Percentiles rank a stretch among this genome's conserved stretches.
Evolutionary conservation across 192 early-diverging fungal species (phyloP).

Genomic region (Podila epicladia): DNA sequence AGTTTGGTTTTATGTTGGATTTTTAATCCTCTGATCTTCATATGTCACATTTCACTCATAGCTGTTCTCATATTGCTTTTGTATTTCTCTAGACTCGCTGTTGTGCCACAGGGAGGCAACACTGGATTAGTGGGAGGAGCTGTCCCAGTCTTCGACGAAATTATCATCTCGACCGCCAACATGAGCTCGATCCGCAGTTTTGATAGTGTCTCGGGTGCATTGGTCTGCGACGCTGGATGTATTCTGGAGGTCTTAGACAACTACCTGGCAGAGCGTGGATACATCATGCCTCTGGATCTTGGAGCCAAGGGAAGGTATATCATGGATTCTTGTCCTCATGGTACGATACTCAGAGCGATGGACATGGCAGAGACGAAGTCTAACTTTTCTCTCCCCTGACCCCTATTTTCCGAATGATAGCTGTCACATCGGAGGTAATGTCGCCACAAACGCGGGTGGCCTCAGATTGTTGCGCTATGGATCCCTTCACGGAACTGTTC

Average conservation of each 20-base stretch:
- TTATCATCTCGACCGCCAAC: constrained; percentile 82
- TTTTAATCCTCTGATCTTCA: neutral
- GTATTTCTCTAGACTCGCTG: constrained; percentile 67
- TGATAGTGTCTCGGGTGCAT: constrained; percentile 82
- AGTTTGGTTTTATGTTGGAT: neutral
- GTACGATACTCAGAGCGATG: neutral
- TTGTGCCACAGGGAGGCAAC: constrained; percentile 99
- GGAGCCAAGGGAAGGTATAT: constrained; percentile 79
- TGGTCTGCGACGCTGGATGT: constrained; percentile 93
- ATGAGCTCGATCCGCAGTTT: constrained; percentile 85
- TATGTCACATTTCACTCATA: neutral
- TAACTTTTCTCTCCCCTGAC: neutral
- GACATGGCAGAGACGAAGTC: neutral
- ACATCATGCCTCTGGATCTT: constrained; percentile 94
- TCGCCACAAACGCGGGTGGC: constrained; percentile 99
- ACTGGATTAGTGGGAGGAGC: constrained; percentile 97
- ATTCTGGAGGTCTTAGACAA: constrained; percentile 92
- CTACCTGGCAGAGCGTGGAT: constrained; percentile 84
- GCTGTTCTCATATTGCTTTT: neutral
- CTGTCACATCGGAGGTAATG: constrained; percentile 98
- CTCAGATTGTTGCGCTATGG: constrained; percentile 96
- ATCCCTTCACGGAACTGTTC: constrained; percentile 93
- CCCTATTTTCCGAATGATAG: constrained; percentile 51
- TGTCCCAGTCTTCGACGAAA: constrained; percentile 96
- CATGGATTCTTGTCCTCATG: too few relatives aligned